Evolutionary conservation across 129 eudicot species (phyloP).

Genomic region (Gnaphalium uliginosum): DNA sequence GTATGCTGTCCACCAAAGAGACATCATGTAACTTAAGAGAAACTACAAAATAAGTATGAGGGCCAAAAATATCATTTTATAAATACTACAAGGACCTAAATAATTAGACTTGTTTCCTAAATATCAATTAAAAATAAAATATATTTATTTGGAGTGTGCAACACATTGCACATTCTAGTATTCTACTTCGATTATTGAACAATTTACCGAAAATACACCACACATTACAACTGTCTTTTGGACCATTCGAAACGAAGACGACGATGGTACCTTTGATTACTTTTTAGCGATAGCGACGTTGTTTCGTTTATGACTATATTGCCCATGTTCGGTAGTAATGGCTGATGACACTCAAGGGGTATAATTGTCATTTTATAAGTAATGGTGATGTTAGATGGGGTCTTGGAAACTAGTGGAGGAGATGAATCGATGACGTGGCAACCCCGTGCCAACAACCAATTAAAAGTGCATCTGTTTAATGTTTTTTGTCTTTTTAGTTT

Average conservation of each 20-base stretch:
- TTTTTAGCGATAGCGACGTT: slow-evolving; percentile 57
- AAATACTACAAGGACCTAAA: slow-evolving; percentile 25
- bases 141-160: slow-evolving; percentile 23
- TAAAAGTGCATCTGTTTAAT: slow-evolving; percentile 33
- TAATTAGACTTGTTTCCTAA: neutral
- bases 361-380: neutral
- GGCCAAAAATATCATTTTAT: neutral
- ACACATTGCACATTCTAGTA: slow-evolving; percentile 31
- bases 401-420: slow-evolving; percentile 52
- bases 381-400: slow-evolving; percentile 31
- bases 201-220: slow-evolving; percentile 30
- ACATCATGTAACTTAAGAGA: neutral
- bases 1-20: no score
- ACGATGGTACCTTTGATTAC: slow-evolving; percentile 48
- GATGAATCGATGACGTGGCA: slow-evolving; percentile 60
- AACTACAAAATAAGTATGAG: neutral
- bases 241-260: slow-evolving; percentile 40
- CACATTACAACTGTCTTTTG: slow-evolving; percentile 39
- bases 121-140: neutral
- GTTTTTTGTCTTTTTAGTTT: slow-evolving; percentile 23
- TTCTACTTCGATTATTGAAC: slow-evolving; percentile 19
- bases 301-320: slow-evolving; percentile 25
- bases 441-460: slow-evolving; percentile 46
- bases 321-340: slow-evolving; percentile 11
- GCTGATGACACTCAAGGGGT: neutral